Evolutionary conservation across 768 basidiomycete genomes (phyloP).

Genomic region (Tulasnella sp.): DNA sequence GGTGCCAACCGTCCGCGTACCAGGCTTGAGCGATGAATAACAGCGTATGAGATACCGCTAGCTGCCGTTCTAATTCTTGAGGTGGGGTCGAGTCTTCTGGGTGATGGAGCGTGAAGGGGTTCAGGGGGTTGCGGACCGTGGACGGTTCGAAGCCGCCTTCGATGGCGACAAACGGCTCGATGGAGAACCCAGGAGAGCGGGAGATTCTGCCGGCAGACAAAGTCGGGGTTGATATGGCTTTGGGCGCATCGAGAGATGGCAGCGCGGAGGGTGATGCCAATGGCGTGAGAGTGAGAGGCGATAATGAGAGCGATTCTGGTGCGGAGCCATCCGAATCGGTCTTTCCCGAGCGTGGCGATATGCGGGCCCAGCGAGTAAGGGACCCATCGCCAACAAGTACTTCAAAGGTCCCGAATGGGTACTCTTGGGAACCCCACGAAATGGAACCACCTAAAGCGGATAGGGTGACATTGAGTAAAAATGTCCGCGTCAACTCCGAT

Average conservation of each 20-base stretch:
- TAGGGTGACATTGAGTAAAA: background rate
- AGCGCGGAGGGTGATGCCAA: background rate
- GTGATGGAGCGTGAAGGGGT: background rate
- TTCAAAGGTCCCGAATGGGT: slow-evolving; percentile 36
- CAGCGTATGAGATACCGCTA: background rate
- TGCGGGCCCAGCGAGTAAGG: slow-evolving; percentile 33
- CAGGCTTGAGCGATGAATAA: slow-evolving; percentile 37
- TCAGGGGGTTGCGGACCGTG: slow-evolving; percentile 9
- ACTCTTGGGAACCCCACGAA: slow-evolving; percentile 37
- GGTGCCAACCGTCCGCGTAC: slow-evolving; percentile 31
- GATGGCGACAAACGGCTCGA: slow-evolving; percentile 32
- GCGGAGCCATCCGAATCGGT: slow-evolving; percentile 36
- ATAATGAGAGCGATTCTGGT: slow-evolving; percentile 31
- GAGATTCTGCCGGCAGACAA: background rate
- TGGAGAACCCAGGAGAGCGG: background rate
- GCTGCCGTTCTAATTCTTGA: background rate
- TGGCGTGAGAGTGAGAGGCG: slow-evolving; percentile 33
- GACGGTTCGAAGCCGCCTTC: slow-evolving; percentile 38
- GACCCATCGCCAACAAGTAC: slow-evolving; percentile 37
- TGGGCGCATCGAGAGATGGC: background rate
- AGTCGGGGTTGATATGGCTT: background rate
- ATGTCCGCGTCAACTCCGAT: background rate
- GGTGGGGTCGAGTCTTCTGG: background rate
- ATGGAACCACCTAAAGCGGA: slow-evolving; percentile 33
- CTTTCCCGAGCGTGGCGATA: background rate